A percentile compares a stretch with the other conserved stretches of the same genome.
phyloP scores from a whole-genome alignment of 2,329 filamentous ascomycete genomes.

The Penicillium sp. region DNA sequence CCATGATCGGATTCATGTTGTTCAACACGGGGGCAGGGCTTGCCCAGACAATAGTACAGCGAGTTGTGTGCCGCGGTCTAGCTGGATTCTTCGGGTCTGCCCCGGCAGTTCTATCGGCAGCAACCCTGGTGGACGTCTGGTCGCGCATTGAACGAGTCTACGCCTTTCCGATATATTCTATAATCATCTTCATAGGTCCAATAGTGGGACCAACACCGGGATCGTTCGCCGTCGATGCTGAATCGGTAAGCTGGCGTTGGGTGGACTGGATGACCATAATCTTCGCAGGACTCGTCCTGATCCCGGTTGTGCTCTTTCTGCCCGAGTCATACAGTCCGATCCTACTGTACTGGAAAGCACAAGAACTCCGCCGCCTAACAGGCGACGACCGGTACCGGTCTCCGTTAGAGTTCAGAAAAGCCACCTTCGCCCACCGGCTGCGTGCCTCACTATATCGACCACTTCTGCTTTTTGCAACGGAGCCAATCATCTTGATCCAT shows the following conservation, averaged over 20 bases:
- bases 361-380: conserved; percentile 34
- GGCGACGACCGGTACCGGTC: conserved; percentile 43
- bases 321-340: conserved; percentile 46
- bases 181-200: conserved; percentile 34
- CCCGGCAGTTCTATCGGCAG: conserved; percentile 39
- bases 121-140: conserved; percentile 41
- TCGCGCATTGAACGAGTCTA: conserved; percentile 41
- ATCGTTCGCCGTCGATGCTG: conserved; percentile 37
- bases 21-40: conserved; percentile 44
- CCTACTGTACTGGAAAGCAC: conserved; percentile 41
- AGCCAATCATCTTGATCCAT: conserved; percentile 29
- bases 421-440: conserved; percentile 34
- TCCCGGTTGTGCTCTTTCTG: conserved; percentile 36
- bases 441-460: conserved; percentile 42
- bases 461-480: conserved; percentile 41
- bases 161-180: conserved; percentile 44
- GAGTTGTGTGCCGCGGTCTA: conserved; percentile 44
- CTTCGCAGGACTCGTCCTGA: conserved; percentile 28
- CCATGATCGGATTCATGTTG: conserved; percentile 37
- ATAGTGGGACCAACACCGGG: conserved; percentile 38
- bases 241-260: conserved; percentile 40
- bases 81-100: conserved; percentile 43
- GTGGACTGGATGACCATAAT: conserved; percentile 40
- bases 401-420: conserved; percentile 38
- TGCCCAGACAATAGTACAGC: conserved; percentile 41